phyloP scores from a whole-genome alignment of 169 alveolate species.

The Plasmodium coatneyi region DNA sequence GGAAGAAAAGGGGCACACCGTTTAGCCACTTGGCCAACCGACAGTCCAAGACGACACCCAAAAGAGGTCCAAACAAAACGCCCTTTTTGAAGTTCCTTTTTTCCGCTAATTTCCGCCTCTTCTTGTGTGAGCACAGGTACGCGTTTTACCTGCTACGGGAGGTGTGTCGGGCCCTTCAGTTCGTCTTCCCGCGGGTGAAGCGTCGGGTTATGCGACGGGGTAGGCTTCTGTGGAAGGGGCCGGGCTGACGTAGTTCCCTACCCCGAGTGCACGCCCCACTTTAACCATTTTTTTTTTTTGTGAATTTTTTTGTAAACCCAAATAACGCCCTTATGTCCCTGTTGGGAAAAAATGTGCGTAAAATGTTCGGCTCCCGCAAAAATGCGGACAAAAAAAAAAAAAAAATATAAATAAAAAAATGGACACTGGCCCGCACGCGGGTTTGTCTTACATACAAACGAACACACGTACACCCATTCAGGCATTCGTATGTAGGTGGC shows the following conservation, averaged over 20 bases:
- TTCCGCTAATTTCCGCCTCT: constrained; percentile 36
- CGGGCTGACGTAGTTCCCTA: background rate
- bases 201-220: background rate
- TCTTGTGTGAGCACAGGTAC: constrained; percentile 65
- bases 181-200: constrained; percentile 1
- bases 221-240: background rate
- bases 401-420: background rate
- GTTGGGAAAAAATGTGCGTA: background rate
- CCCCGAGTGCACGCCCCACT: background rate
- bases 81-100: constrained; percentile 51
- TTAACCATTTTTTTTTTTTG: background rate
- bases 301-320: background rate
- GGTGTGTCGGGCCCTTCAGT: constrained; percentile 5
- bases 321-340: background rate
- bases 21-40: constrained; percentile 1
- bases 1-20: background rate
- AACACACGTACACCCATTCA: background rate
- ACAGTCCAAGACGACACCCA: background rate
- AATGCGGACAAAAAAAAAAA: background rate
- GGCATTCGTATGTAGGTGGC: background rate
- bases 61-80: constrained; percentile 16
- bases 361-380: background rate
- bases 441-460: background rate
- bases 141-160: constrained; percentile 23
- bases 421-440: background rate